Conservation (phyloP, 345 rosid genomes). For the Anastatica hierochuntica region DNA sequence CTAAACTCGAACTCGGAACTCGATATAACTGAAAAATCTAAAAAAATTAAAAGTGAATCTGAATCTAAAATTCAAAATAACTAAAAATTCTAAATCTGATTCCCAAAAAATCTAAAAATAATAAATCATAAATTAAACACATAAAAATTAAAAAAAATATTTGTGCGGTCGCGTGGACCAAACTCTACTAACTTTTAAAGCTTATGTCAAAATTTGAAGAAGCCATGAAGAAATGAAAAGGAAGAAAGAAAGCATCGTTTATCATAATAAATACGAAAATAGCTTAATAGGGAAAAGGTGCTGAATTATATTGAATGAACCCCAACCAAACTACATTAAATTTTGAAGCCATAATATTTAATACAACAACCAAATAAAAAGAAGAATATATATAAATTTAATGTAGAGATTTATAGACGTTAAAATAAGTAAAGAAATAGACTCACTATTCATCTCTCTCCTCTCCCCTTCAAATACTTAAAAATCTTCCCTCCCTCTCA, state of each 20-base stretch:
- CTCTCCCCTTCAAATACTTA: conserved; percentile 13
- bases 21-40: no score
- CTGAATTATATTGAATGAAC: conserved; percentile 24
- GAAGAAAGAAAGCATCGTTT: conserved; percentile 1
- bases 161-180: no score
- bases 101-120: no score
- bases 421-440: conserved; percentile 5
- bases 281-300: conserved; percentile 7
- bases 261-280: conserved; percentile 19
- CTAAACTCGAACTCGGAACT: no score
- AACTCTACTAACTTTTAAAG: no score
- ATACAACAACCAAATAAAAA: conserved; percentile 21
- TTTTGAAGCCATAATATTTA: no score
- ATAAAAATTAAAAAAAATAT: no score
- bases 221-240: no score
- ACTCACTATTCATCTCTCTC: conserved; percentile 21
- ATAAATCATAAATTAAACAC: no score
- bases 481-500: conserved; percentile 29
- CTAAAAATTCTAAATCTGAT: no score
- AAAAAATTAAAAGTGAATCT: no score
- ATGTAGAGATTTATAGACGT: conserved; percentile 9
- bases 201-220: neutral
- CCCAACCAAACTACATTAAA: conserved; percentile 32
- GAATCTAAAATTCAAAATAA: no score
- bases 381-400: neutral